Evolutionary conservation across 805 yeast genomes (phyloP), one percentile per base, ranked within the genome.

Genomic region (Cyberlindnera galapagoensis): DNA sequence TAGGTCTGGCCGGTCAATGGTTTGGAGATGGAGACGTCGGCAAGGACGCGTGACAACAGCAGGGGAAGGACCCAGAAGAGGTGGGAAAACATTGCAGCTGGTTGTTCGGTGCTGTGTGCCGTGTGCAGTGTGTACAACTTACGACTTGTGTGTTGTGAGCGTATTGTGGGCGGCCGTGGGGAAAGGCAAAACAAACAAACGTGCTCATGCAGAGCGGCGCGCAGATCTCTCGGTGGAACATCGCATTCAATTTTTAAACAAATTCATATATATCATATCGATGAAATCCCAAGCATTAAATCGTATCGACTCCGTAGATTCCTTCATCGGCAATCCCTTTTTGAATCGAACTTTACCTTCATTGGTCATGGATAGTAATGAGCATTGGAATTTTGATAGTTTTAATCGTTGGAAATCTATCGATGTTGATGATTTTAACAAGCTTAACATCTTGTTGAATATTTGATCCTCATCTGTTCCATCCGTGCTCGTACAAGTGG

Each of bases 21-120:
- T 23, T 38, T 39, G 11, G 56, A 44, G 23, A 49, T 30, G 28
- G 58, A 45, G 11, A 55, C 59, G 42, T 55, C 59, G 5, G 46
- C 35, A 7, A 16, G 23, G n/a, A n/a, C n/a, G n/a, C n/a, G n/a
- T n/a, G n/a, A n/a, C n/a, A n/a, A n/a, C n/a, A n/a, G n/a, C n/a
- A n/a, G n/a, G n/a, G n/a, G n/a, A n/a, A n/a, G n/a, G n/a, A n/a
- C n/a, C n/a, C n/a, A n/a, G n/a, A n/a, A n/a, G n/a, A n/a, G n/a
- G n/a, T n/a, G n/a, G n/a, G n/a, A n/a, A n/a, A n/a, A n/a, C n/a
- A n/a, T n/a, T n/a, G n/a, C n/a, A n/a, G n/a, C n/a, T n/a, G n/a
- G n/a, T n/a, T n/a, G n/a, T n/a, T n/a, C n/a, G n/a, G n/a, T n/a
- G n/a, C n/a, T n/a, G n/a, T n/a, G n/a, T n/a, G n/a, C n/a, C n/a